Percentiles rank a stretch among this genome's conserved stretches.
phyloP scores from a whole-genome alignment of 2,329 filamentous ascomycete species.

The Fusarium luffae region DNA sequence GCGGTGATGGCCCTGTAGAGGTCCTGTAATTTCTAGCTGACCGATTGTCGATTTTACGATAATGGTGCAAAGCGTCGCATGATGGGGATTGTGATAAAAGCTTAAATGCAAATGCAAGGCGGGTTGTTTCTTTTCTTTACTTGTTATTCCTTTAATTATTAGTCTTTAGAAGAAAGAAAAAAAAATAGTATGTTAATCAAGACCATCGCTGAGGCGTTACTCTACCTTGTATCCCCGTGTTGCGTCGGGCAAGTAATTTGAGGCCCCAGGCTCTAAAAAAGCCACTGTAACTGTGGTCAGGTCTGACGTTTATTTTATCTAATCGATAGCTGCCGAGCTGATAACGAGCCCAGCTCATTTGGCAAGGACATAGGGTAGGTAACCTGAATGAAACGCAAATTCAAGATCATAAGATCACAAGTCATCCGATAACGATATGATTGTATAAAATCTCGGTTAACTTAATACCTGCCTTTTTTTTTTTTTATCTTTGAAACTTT shows the following conservation, averaged over 20 bases:
- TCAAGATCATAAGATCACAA: background rate
- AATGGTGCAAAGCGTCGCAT: background rate
- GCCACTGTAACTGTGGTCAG: too few relatives aligned
- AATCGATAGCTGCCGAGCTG: background rate
- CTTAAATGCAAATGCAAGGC: background rate
- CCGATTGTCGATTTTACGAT: background rate
- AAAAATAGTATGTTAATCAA: too few relatives aligned
- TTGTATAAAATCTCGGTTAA: too few relatives aligned
- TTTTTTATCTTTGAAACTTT: too few relatives aligned
- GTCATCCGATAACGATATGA: background rate
- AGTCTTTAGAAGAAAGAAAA: too few relatives aligned
- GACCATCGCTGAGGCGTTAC: background rate
- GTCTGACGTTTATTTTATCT: background rate
- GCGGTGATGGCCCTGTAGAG: background rate
- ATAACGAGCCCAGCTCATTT: background rate
- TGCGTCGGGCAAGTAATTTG: background rate
- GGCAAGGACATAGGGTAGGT: background rate
- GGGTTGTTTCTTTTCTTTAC: background rate
- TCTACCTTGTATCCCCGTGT: too few relatives aligned
- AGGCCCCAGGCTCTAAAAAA: too few relatives aligned
- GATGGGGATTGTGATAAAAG: background rate
- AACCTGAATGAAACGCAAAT: background rate
- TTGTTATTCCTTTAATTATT: too few relatives aligned
- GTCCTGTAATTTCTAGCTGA: background rate
- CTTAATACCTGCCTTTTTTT: rapidly evolving